These are phyloP conservation scores for Amyloporia xantha DNA, from an alignment of 768 basidiomycete species.

Conservation along the genomic window DNA sequence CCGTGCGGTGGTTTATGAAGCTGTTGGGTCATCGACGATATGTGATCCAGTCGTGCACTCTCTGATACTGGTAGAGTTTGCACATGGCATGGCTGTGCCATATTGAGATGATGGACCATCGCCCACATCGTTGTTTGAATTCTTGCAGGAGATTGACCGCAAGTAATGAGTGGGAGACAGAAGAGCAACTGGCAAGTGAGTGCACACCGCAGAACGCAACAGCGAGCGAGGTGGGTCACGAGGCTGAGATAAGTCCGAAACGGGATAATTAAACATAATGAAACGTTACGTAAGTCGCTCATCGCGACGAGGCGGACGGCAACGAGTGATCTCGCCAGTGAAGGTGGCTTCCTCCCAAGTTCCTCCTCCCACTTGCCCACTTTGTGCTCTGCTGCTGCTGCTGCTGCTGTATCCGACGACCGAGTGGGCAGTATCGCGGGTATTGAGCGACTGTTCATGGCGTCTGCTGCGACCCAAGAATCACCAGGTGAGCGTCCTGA, in stretches of 20 bases:
- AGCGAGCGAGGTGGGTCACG: background rate
- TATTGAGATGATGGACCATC: no score
- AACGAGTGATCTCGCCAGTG: background rate
- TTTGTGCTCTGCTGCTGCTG: conserved; percentile 1
- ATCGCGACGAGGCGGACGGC: background rate
- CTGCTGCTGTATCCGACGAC: background rate
- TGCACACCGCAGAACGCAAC: background rate
- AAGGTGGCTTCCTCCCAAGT: background rate
- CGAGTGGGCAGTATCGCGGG: background rate
- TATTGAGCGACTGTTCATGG: conserved; percentile 12
- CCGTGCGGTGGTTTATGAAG: no score
- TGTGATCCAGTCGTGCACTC: no score
- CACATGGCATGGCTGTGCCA: no score
- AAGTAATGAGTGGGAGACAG: no score
- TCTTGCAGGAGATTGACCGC: no score
- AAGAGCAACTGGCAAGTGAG: no score
- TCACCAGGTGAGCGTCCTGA: conserved; percentile 12
- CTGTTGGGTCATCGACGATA: no score
- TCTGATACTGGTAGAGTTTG: no score
- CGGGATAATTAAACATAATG: background rate
- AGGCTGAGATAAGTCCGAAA: background rate
- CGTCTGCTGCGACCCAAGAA: conserved; percentile 20
- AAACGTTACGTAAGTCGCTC: background rate
- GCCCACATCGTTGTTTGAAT: no score
- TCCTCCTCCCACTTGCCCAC: background rate